Base-by-base conservation (phyloP, 805 yeast species). In the Maudiozyma bulderi region DNA sequence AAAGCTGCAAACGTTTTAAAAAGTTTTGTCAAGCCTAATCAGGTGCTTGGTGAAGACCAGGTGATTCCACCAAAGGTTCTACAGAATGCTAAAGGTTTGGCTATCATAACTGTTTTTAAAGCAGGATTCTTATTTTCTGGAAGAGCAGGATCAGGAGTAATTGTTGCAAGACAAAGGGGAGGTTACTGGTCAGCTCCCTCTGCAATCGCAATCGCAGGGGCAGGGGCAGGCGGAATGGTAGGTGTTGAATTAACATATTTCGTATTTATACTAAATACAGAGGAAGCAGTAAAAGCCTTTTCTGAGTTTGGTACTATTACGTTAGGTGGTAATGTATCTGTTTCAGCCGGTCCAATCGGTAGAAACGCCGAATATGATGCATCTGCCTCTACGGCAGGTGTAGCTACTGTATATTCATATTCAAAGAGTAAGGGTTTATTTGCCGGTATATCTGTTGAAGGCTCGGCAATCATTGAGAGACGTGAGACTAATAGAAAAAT, bases 101-200 rank as follows among this genome's bases (percentile, higher is more conserved):
- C 95, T 5, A 71, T 93, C 38, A 76, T 93, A 53, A 91, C 99
- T 0, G 97, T 93, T n/a, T 73, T 93, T 52, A 91, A 95, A 65
- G 99, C 98, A 3, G 99, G 99, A 1, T 93, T 93, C 66, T 72
- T 93, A 49, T 93, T 93, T 65, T 86, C 96, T 5, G 99, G 98
- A 29, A 79, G 99, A 64, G 98, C 97, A 1, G 99, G 99, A 20
- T 86, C 96, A 1, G 99, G 99, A 53, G 86, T 93, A 31, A 86
- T 93, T 52, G 93, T 93, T 28, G 96, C 98, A 4, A 74, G 97
- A 50, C 73, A 93, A 47, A 91, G 93, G 1, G 97, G 91, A 68
- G 97, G 97, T 0, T 69, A 85, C 0, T 93, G 99, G 99, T 89
- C 97, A 11, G 95, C 97, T 2, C 99, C 99, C 1, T 83, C 95